Base-by-base conservation (phyloP, 345 rosid species). In the Bretschneidera sinensis region DNA sequence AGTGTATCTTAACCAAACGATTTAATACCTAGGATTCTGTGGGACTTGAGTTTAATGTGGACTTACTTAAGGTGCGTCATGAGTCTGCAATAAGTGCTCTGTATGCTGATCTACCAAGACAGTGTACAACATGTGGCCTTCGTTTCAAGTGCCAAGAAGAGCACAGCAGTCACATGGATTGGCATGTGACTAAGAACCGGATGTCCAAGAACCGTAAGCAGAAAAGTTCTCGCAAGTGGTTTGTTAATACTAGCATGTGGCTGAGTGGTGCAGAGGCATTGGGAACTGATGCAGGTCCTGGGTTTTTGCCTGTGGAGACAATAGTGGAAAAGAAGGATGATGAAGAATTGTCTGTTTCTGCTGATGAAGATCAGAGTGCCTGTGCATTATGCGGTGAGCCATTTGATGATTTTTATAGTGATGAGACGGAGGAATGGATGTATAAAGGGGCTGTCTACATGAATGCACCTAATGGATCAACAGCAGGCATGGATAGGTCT, bases 401-500 rank as follows among this genome's bases (percentile, higher is more conserved):
- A 15, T 95, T 95, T 74, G 98, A 95, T 74, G 96, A 95, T 78
- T 91, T 91, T 69, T 95, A 82, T 69, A 95, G 98, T 55, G 99
- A 95, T 51, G 98, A 95, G 72, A 85, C 87, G 0, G 99, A 95
- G 76, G 96, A 86, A 70, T 95, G 99, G 99, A 95, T 95, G 98
- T 95, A 95, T 66, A 95, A 72, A 75, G 99, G 96, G 28, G 91
- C 98, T 33, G 97, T 91, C 49, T 95, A 95, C 86, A 76, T 86
- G 88, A 91, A 95, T 83, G 86, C 85, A 25, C 82, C 83, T n/a
- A 72, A 66, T 48, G 96, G 85, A 64, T 72, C 76, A 22, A 71
- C 66, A 60, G 64, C 61, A 56, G 86, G 86, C 67, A 55, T 84
- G 82, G 97, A 86, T 77, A 82, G 89, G 62, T 87, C 91, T 64